Conservation (phyloP, 2,329 filamentous ascomycete genomes). For the Aphanocladium album region DNA sequence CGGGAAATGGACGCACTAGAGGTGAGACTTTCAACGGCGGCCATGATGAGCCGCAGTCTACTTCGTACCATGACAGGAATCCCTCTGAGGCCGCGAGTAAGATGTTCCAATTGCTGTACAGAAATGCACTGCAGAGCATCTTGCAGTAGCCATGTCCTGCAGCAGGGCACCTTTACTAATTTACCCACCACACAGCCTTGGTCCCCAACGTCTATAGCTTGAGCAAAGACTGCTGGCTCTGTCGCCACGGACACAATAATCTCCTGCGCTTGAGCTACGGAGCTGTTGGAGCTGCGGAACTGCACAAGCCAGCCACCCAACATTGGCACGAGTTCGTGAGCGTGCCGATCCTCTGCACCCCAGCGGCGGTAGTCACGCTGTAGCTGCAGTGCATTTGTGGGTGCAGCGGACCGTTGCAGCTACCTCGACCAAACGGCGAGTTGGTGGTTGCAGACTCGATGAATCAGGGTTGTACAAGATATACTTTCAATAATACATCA, state of each 20-base stretch:
- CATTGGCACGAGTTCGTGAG: not conserved
- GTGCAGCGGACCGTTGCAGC: not conserved
- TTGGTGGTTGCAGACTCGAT: not conserved
- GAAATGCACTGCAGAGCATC: too few relatives aligned
- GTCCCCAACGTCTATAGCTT: too few relatives aligned
- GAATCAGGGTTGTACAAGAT: not conserved
- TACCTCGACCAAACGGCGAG: not conserved
- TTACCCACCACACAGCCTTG: too few relatives aligned
- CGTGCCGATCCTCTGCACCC: slow-evolving; percentile 1
- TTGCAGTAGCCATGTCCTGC: too few relatives aligned
- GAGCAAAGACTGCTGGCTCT: too few relatives aligned
- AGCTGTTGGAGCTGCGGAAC: too few relatives aligned
- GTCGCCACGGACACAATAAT: not conserved
- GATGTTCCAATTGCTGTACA: too few relatives aligned
- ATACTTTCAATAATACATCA: not conserved
- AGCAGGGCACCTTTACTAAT: too few relatives aligned
- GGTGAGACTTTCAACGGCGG: not conserved
- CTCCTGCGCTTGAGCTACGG: not conserved
- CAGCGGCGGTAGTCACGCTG: not conserved
- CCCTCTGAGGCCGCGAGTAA: too few relatives aligned
- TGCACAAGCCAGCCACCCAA: not conserved
- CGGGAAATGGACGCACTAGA: not conserved
- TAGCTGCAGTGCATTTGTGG: not conserved
- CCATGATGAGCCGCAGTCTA: not conserved
- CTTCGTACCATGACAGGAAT: too few relatives aligned